Base-by-base conservation (phyloP, 129 eudicot species). In the Kitagawia praeruptora region DNA sequence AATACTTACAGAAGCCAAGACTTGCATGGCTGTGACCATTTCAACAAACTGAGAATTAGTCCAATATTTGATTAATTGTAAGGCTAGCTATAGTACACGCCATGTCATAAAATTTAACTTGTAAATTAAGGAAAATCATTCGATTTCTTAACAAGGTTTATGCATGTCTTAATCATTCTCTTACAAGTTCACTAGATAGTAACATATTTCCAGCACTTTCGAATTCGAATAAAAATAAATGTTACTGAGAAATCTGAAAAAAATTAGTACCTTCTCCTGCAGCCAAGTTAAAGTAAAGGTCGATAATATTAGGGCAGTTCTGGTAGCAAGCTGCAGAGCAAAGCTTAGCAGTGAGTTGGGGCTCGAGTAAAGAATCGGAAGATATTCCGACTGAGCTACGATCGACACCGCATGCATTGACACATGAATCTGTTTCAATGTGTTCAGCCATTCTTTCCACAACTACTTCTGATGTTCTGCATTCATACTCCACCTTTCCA, bases 241-340 rank as follows among this genome's bases (percentile, higher is more conserved):
- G 27, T 56, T 56, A 56, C 10, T 31, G 28, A 63, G 34, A 28
- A 31, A 69, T 67, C 18, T 34, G 4, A 0, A 3, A 1, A 34
- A 2, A 39, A 21, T 6, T 14, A 25, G 74, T 88, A 93, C 98
- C 98, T 88, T 93, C 97, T 8, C 92, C 97, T 63, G 93, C 96
- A 4, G 98, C 98, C 61, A 93, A 56, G 67, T 93, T 87, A 84
- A 86, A 86, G 87, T 93, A 93, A 63, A 91, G 95, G 77, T 93
- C 98, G 45, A 91, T 78, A 75, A 93, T 89, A 85, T 93, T 93
- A 51, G 98, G 96, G 80, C 98, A 93, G 75, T 88, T 88, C 44
- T 89, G 85, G 79, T 89, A 93, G 78, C 98, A 93, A 56, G 85
- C 75, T 0, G 96, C 74, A 16, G 97, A 86, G 88, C 98, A 93